A percentile compares a stretch with the other conserved stretches of the same genome.
Conservation (phyloP, 225 moss, liverwort and hornwort genomes). For the Marchantia polymorpha region DNA sequence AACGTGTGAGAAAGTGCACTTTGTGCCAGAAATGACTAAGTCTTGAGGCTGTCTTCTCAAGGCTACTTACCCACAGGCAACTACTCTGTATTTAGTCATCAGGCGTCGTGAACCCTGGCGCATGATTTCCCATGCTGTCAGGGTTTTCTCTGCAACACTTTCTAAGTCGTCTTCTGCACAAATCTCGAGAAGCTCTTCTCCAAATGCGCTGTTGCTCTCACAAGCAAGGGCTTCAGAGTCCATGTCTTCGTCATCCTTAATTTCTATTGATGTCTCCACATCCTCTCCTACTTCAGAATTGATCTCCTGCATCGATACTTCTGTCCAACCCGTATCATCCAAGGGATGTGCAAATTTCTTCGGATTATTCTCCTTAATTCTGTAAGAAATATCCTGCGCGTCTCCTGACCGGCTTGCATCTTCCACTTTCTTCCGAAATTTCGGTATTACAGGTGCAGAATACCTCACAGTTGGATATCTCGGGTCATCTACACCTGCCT, state of each 20-base stretch:
- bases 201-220: neutral
- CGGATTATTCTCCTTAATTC: slow-evolving; percentile 6
- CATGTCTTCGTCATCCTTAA: neutral
- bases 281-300: neutral
- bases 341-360: slow-evolving; percentile 12
- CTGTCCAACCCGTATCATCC: slow-evolving; percentile 23
- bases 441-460: slow-evolving; percentile 48
- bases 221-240: neutral
- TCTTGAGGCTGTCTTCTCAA: no score
- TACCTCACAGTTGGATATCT: slow-evolving; percentile 67
- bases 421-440: slow-evolving; percentile 19
- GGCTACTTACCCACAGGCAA: slow-evolving; percentile 64
- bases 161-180: slow-evolving; percentile 57
- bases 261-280: neutral
- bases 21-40: neutral
- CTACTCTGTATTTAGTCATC: slow-evolving; percentile 65
- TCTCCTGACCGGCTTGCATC: slow-evolving; percentile 27
- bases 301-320: neutral
- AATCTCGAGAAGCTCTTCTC: slow-evolving; percentile 33
- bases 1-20: neutral
- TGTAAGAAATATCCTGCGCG: neutral
- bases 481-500: slow-evolving; percentile 84
- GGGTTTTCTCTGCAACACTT: slow-evolving; percentile 68
- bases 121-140: slow-evolving; percentile 72
- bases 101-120: slow-evolving; percentile 52